Evolutionary conservation across 1,284 basidiomycete genomes (phyloP).

Genomic region (Cutaneotrichosporon sp.): DNA sequence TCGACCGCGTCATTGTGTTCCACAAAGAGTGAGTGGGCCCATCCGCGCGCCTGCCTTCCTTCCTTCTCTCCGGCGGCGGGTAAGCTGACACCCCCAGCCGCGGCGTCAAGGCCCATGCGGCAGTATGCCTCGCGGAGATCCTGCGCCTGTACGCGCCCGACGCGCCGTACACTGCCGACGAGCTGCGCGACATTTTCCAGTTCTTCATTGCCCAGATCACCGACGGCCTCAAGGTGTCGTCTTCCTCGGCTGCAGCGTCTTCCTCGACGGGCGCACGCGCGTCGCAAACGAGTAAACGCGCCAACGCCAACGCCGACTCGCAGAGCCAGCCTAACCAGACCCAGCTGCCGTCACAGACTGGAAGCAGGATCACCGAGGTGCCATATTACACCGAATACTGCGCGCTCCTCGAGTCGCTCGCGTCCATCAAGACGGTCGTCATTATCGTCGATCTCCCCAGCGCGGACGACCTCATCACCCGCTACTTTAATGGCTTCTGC

Average conservation of each 20-base stretch:
- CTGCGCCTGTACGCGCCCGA: constrained; percentile 92
- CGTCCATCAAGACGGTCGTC: constrained; percentile 89
- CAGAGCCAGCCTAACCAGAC: constrained; percentile 17
- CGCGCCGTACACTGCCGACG: constrained; percentile 82
- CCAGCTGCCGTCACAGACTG: constrained; percentile 49
- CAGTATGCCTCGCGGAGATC: constrained; percentile 91
- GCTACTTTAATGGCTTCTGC: constrained; percentile 80
- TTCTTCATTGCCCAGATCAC: constrained; percentile 85
- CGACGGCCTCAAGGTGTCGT: constrained; percentile 64
- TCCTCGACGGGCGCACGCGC: constrained; percentile 18
- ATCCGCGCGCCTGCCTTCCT: too few relatives aligned
- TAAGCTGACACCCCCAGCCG: constrained; percentile 27
- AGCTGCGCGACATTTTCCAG: constrained; percentile 85
- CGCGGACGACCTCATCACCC: constrained; percentile 75
- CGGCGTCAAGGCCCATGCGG: constrained; percentile 87
- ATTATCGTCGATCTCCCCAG: constrained; percentile 85
- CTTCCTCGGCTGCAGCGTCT: constrained; percentile 42
- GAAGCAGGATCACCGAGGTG: constrained; percentile 38
- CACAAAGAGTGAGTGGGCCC: constrained; percentile 70
- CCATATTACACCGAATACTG: constrained; percentile 84
- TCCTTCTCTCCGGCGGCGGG: too few relatives aligned
- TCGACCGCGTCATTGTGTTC: constrained; percentile 70
- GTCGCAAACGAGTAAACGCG: background rate
- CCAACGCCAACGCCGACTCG: constrained; percentile 18
- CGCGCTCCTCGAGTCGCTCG: constrained; percentile 83